A percentile compares a stretch with the other conserved stretches of the same genome.
Conservation (phyloP, 306 rosid species). For the Rubus parviflorus region DNA sequence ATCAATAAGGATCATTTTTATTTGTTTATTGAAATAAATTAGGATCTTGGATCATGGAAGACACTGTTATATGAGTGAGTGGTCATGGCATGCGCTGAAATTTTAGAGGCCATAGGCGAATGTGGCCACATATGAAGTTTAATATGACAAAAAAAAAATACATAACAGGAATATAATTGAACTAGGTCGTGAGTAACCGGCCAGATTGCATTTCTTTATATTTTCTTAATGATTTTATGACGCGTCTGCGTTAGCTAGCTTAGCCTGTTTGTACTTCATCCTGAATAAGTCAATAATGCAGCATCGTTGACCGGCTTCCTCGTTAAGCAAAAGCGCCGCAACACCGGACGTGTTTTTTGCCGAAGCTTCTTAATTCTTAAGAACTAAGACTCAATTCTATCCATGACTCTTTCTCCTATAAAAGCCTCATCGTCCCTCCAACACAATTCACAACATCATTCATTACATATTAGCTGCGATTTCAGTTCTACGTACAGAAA, state of each 20-base stretch:
- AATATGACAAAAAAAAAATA: too few species aligned
- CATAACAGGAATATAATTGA: too few species aligned
- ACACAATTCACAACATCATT: not conserved
- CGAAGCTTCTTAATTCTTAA: not conserved
- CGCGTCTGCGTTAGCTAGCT: not conserved
- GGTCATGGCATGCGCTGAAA: too few species aligned
- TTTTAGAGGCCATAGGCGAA: too few species aligned
- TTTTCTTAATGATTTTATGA: too few species aligned
- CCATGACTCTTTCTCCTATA: not conserved
- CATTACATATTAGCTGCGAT: not conserved
- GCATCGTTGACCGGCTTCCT: not conserved
- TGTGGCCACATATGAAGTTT: too few species aligned
- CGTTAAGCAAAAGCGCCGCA: not conserved
- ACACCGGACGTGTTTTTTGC: not conserved
- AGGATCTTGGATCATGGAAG: too few species aligned
- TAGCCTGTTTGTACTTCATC: not conserved
- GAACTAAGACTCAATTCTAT: not conserved
- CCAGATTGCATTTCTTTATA: too few species aligned
- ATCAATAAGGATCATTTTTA: too few species aligned
- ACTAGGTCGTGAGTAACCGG: too few species aligned
- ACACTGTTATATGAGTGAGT: too few species aligned
- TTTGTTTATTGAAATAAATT: too few species aligned
- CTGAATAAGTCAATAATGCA: not conserved
- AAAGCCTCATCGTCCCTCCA: not conserved
- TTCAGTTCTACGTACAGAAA: not conserved